Evolutionary conservation across 2,329 filamentous ascomycete genomes (phyloP).

Genomic region (Trichoderma oligosporum): DNA sequence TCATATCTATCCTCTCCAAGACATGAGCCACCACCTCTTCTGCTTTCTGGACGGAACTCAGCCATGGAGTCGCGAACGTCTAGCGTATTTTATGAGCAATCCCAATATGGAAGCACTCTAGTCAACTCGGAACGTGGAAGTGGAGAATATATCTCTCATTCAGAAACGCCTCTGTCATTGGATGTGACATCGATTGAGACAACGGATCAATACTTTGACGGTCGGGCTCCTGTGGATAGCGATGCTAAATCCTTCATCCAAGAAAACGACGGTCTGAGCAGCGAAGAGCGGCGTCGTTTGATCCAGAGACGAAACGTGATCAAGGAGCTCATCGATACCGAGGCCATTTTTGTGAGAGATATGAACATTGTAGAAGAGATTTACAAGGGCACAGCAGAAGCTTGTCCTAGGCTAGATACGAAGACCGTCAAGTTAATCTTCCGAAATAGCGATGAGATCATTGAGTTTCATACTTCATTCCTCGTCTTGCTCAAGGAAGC

Average conservation of each 20-base stretch:
- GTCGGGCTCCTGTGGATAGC: constrained; percentile 38
- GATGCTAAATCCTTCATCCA: constrained; percentile 33
- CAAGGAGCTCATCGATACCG: constrained; percentile 89
- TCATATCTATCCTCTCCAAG: constrained; percentile 41
- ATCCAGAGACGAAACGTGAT: constrained; percentile 78
- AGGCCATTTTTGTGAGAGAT: constrained; percentile 84
- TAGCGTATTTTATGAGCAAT: constrained; percentile 39
- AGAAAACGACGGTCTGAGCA: constrained; percentile 42
- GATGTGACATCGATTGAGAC: constrained; percentile 45
- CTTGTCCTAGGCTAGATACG: constrained; percentile 71
- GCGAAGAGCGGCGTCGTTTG: constrained; percentile 65
- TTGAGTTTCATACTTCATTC: constrained; percentile 78
- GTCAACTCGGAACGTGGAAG: constrained; percentile 44
- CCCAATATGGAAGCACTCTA: constrained; percentile 39
- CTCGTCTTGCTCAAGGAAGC: constrained; percentile 76
- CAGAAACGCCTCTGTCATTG: constrained; percentile 44
- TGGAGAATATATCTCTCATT: constrained; percentile 42
- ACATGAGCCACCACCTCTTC: constrained; percentile 51
- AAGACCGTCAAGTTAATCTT: constrained; percentile 90
- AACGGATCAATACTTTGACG: constrained; percentile 39
- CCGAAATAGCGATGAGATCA: constrained; percentile 86
- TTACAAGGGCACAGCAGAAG: constrained; percentile 87
- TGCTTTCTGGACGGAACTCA: constrained; percentile 36
- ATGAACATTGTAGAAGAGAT: constrained; percentile 98
- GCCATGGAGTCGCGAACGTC: constrained; percentile 41